These are phyloP conservation scores for Blastobotrys peoriensis DNA, from an alignment of 805 yeast genomes.

Conservation along the genomic window DNA sequence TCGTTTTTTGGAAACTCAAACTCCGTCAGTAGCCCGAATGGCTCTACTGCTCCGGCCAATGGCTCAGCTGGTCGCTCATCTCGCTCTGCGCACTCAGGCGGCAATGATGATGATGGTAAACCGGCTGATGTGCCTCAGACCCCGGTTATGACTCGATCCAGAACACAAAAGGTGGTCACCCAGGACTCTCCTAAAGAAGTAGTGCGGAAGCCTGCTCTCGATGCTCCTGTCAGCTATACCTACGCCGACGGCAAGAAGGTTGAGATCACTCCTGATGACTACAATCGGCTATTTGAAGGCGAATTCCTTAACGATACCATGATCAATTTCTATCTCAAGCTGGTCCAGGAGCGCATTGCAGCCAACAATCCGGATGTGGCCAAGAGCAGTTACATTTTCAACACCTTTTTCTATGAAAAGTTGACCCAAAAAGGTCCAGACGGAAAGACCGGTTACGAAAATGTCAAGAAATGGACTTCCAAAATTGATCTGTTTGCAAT, in stretches of 20 bases:
- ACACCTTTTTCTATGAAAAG: slow-evolving; percentile 77
- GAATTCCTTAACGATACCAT: slow-evolving; percentile 89
- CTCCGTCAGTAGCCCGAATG: too few species aligned
- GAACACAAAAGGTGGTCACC: too few species aligned
- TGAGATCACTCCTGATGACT: slow-evolving; percentile 62
- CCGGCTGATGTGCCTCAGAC: too few species aligned
- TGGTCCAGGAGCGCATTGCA: slow-evolving; percentile 27
- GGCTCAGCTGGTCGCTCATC: too few species aligned
- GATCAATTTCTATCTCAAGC: slow-evolving; percentile 70
- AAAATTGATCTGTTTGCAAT: slow-evolving; percentile 57
- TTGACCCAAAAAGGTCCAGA: slow-evolving; percentile 29
- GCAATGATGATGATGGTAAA: too few species aligned
- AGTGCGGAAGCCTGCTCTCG: neutral
- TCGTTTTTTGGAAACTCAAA: too few species aligned
- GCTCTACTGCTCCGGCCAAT: too few species aligned
- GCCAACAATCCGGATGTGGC: slow-evolving; percentile 27
- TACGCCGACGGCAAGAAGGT: slow-evolving; percentile 52
- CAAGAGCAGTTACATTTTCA: slow-evolving; percentile 51
- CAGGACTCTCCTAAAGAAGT: neutral
- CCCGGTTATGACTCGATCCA: too few species aligned
- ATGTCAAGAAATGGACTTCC: slow-evolving; percentile 72
- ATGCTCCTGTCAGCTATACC: slow-evolving; percentile 5
- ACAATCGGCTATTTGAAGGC: slow-evolving; percentile 67
- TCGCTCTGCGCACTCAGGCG: too few species aligned
- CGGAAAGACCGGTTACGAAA: slow-evolving; percentile 42